phyloP scores from a whole-genome alignment of 768 basidiomycete species.

The Cystofilobasidium macerans region DNA sequence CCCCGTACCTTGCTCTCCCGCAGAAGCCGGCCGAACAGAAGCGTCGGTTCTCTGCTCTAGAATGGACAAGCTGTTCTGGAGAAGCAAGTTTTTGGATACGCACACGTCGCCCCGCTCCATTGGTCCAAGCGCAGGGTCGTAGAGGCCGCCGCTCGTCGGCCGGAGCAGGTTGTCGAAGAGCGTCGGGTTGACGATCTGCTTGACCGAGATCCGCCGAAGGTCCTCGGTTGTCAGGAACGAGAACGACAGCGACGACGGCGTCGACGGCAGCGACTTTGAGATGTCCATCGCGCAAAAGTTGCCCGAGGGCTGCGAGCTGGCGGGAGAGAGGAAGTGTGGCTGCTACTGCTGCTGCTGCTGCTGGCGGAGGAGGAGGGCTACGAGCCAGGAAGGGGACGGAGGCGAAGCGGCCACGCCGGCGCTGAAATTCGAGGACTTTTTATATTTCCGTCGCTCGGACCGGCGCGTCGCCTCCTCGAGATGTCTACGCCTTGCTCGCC shows the following conservation, averaged over 20 bases:
- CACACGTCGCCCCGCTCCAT: conserved; percentile 81
- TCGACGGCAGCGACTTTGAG: conserved; percentile 73
- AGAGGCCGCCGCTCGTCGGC: conserved; percentile 82
- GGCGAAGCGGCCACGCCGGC: too few species aligned
- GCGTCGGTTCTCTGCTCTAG: too few species aligned
- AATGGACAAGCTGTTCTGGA: too few species aligned
- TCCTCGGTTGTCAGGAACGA: conserved; percentile 82
- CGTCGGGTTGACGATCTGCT: conserved; percentile 86
- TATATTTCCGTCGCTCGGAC: too few species aligned
- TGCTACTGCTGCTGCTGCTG: neutral
- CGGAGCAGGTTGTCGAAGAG: conserved; percentile 87
- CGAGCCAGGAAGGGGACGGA: too few species aligned
- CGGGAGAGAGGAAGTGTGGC: too few species aligned
- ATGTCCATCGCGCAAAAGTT: conserved; percentile 56
- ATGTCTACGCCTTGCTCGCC: neutral
- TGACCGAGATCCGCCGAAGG: conserved; percentile 87
- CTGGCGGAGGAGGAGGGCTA: too few species aligned
- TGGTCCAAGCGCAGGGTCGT: conserved; percentile 90
- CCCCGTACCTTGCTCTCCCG: neutral
- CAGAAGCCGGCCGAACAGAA: neutral
- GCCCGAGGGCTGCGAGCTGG: neutral
- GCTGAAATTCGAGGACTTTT: too few species aligned
- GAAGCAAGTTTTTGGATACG: conserved; percentile 37
- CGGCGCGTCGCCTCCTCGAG: too few species aligned
- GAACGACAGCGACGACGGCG: conserved; percentile 75